Percentiles rank a stretch among this genome's conserved stretches.
Conservation (phyloP, 768 basidiomycete species). For the Psilocybe azurescens region DNA sequence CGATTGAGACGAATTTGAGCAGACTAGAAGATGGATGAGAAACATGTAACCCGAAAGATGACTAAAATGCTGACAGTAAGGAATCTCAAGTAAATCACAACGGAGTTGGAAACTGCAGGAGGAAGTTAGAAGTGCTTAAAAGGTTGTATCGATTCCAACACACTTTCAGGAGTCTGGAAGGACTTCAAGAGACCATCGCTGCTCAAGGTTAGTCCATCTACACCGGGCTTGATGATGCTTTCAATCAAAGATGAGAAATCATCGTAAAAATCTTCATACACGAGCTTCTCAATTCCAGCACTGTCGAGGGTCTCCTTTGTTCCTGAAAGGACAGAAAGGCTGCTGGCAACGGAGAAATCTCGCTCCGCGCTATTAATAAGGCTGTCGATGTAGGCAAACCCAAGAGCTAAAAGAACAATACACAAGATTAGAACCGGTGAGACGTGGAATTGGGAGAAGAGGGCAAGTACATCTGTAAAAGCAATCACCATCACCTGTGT, state of each 20-base stretch:
- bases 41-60: neutral
- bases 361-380: conserved; percentile 55
- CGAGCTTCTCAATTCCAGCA: conserved; percentile 67
- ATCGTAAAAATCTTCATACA: conserved; percentile 80
- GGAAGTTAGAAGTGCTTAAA: neutral
- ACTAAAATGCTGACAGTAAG: conserved; percentile 55
- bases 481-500: conserved; percentile 86
- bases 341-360: conserved; percentile 50
- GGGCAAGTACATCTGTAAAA: conserved; percentile 81
- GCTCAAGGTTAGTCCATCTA: conserved; percentile 39
- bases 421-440: conserved; percentile 17
- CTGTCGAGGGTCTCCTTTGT: conserved; percentile 55
- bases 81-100: conserved; percentile 82
- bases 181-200: conserved; percentile 44
- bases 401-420: conserved; percentile 60
- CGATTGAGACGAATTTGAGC: conserved; percentile 76
- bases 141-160: conserved; percentile 14
- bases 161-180: conserved; percentile 62
- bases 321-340: conserved; percentile 55
- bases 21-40: conserved; percentile 40
- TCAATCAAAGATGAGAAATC: conserved; percentile 59
- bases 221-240: conserved; percentile 42
- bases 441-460: neutral
- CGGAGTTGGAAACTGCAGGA: conserved; percentile 63
- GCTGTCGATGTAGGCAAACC: conserved; percentile 81